Evolutionary conservation across 1,284 basidiomycete genomes (phyloP).

Genomic region (Rhodotorula sp.): DNA sequence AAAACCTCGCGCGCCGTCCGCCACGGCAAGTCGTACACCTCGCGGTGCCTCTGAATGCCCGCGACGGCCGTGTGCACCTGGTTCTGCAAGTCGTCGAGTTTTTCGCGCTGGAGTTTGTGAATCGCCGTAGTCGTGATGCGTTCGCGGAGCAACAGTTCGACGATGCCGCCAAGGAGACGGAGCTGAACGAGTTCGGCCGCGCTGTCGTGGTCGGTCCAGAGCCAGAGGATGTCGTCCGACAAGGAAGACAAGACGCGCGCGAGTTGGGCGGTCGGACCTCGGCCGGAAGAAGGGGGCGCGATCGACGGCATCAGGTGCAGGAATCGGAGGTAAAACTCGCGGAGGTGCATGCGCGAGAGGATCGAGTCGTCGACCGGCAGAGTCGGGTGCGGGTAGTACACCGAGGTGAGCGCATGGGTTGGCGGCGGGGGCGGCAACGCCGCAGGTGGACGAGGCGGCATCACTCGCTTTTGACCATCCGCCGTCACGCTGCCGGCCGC

Average conservation of each 20-base stretch:
- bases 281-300: neutral
- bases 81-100: slow-evolving; percentile 6
- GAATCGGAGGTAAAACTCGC: slow-evolving; percentile 30
- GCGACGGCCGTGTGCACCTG: slow-evolving; percentile 9
- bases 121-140: neutral
- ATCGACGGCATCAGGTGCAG: slow-evolving; percentile 14
- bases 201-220: slow-evolving; percentile 19
- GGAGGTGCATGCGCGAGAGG: slow-evolving; percentile 20
- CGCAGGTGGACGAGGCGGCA: slow-evolving; percentile 6
- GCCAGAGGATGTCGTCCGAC: slow-evolving; percentile 20
- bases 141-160: slow-evolving; percentile 15
- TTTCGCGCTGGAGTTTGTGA: neutral
- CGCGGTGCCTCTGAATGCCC: slow-evolving; percentile 12
- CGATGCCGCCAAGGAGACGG: slow-evolving; percentile 8
- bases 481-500: neutral
- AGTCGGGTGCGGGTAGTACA: slow-evolving; percentile 1
- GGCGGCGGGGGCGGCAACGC: slow-evolving; percentile 2
- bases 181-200: slow-evolving; percentile 18
- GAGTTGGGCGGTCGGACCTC: neutral
- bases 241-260: slow-evolving; percentile 13
- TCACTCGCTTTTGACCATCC: slow-evolving; percentile 9
- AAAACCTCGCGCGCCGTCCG: neutral
- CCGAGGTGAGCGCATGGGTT: slow-evolving; percentile 4
- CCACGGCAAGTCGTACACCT: slow-evolving; percentile 16
- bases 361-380: slow-evolving; percentile 13